These are phyloP conservation scores for Barbarea vulgaris DNA, from an alignment of 345 rosid genomes.

Conservation along the genomic window DNA sequence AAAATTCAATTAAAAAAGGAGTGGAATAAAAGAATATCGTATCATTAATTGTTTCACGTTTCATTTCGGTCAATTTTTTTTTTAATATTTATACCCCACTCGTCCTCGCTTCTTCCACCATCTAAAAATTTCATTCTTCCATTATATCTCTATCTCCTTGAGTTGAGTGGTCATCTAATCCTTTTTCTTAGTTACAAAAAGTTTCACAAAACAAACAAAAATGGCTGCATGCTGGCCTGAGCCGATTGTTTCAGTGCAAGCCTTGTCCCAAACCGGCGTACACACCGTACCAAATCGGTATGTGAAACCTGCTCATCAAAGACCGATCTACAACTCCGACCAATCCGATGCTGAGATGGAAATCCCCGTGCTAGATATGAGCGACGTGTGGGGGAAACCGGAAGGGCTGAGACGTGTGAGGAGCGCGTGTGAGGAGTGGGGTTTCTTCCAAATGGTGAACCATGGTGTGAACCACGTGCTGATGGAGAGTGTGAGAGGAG, in stretches of 20 bases:
- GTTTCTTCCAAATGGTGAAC: constrained; percentile 89
- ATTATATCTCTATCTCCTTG: not conserved
- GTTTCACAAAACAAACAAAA: not conserved
- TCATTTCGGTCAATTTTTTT: not conserved
- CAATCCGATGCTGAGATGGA: constrained; percentile 16
- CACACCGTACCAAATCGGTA: constrained; percentile 59
- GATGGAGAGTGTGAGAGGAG: constrained; percentile 54
- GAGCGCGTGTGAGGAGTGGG: constrained; percentile 79
- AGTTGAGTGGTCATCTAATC: not conserved
- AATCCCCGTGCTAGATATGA: constrained; percentile 71
- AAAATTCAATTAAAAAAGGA: not conserved
- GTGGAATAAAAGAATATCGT: constrained; percentile 10
- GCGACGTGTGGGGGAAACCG: constrained; percentile 27
- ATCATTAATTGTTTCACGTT: constrained; percentile 23
- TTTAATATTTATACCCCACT: constrained; percentile 30
- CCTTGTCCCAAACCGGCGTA: constrained; percentile 66
- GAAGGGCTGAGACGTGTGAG: constrained; percentile 43
- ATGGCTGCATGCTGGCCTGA: constrained; percentile 74
- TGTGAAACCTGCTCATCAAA: constrained; percentile 56
- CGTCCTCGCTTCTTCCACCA: constrained; percentile 13
- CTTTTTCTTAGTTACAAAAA: not conserved
- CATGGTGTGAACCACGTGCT: constrained; percentile 70
- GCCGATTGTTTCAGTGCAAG: constrained; percentile 85
- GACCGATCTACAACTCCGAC: constrained; percentile 43
- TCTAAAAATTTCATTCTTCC: constrained; percentile 9